Evolutionary conservation across 352 stramenopile genomes (phyloP).

Genomic region (Globisporangium acanthophoron): DNA sequence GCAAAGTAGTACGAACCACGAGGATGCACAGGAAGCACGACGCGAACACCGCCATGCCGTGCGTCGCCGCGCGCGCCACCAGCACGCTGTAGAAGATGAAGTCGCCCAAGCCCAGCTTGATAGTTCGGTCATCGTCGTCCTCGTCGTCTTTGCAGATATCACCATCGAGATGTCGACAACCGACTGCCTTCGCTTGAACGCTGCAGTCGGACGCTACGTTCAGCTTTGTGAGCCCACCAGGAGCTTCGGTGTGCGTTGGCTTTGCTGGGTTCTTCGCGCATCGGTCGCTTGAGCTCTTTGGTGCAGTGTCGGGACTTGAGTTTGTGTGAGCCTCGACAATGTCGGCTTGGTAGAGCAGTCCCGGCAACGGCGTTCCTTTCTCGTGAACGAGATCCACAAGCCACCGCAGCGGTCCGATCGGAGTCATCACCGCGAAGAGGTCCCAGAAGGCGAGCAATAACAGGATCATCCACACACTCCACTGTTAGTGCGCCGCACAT

Average conservation of each 20-base stretch:
- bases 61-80: conserved; percentile 90
- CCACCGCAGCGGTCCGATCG: conserved; percentile 91
- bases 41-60: conserved; percentile 90
- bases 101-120: conserved; percentile 92
- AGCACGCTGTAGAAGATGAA: conserved; percentile 99
- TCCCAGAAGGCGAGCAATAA: conserved; percentile 95
- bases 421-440: conserved; percentile 95
- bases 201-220: no score
- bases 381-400: conserved; percentile 92
- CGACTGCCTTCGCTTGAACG: background rate
- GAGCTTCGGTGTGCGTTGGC: background rate
- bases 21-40: conserved; percentile 91
- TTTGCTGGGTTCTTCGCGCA: no score
- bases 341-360: conserved; percentile 93
- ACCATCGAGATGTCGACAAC: conserved; percentile 10
- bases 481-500: conserved; percentile 19
- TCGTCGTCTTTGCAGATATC: conserved; percentile 21
- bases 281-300: background rate
- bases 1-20: conserved; percentile 44
- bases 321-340: conserved; percentile 35
- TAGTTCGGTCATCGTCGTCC: conserved; percentile 48
- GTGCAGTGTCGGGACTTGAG: background rate
- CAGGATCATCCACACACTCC: conserved; percentile 85
- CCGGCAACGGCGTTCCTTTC: conserved; percentile 82
- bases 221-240: background rate